These are phyloP conservation scores for Metschnikowia rubicola DNA, from an alignment of 805 yeast species.

Conservation along the genomic window DNA sequence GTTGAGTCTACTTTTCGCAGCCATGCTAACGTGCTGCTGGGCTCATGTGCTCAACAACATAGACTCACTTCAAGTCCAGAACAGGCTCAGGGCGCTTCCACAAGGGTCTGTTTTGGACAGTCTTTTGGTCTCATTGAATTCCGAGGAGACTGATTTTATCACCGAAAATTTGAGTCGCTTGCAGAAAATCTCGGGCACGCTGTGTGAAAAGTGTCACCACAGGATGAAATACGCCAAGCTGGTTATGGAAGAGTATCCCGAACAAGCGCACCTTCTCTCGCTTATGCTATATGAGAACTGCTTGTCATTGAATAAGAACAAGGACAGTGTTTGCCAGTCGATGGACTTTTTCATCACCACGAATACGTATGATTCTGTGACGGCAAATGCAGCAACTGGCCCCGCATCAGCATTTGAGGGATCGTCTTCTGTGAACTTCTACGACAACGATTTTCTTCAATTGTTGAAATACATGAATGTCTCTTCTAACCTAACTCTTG, in stretches of 20 bases:
- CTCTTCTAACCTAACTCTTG: constrained; percentile 35
- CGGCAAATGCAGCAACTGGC: constrained; percentile 21
- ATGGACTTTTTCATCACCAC: constrained; percentile 39
- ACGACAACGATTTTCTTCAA: constrained; percentile 38
- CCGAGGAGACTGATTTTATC: constrained; percentile 28
- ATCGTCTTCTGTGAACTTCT: constrained; percentile 30
- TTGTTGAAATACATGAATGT: constrained; percentile 34
- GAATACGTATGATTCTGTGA: constrained; percentile 21
- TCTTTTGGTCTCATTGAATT: constrained; percentile 24
- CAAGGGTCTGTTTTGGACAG: constrained; percentile 21
- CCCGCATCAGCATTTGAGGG: constrained; percentile 12
- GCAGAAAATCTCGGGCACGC: constrained; percentile 29
- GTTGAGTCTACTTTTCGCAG: constrained; percentile 10
- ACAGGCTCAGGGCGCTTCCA: constrained; percentile 9
- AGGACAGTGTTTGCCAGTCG: constrained; percentile 32
- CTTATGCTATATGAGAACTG: constrained; percentile 37
- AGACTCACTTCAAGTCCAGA: constrained; percentile 22
- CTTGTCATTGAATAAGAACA: constrained; percentile 24
- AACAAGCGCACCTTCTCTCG: constrained; percentile 33
- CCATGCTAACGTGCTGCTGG: constrained; percentile 7
- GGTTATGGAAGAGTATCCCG: constrained; percentile 28
- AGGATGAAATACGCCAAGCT: constrained; percentile 29
- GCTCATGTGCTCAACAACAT: constrained; percentile 27
- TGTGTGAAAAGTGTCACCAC: constrained; percentile 36
- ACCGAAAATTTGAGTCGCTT: constrained; percentile 26